These are phyloP conservation scores for Acanthochlamys bracteata DNA, from an alignment of 106 monocot genomes.

Conservation along the genomic window DNA sequence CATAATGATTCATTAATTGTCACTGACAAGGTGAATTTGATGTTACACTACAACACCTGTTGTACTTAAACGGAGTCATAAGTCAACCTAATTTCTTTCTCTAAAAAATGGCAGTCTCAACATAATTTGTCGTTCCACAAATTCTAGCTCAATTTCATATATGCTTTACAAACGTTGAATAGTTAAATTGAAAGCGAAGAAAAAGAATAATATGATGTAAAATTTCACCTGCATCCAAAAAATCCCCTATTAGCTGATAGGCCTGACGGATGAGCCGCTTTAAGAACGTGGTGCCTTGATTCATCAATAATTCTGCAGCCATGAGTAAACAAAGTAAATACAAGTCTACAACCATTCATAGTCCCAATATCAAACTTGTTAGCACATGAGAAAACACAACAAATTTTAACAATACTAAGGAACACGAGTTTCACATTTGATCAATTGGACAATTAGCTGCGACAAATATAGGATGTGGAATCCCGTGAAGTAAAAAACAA, in stretches of 20 bases:
- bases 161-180: not conserved
- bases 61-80: too few species aligned
- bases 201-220: not conserved
- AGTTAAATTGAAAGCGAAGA: not conserved
- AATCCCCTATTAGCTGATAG: constrained; percentile 93
- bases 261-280: constrained; percentile 94
- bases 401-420: too few species aligned
- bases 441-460: too few species aligned
- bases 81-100: not conserved
- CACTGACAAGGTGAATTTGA: too few species aligned
- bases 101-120: not conserved
- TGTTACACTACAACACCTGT: too few species aligned
- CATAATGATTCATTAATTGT: too few species aligned
- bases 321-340: not conserved
- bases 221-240: constrained; percentile 85
- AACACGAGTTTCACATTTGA: too few species aligned
- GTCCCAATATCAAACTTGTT: too few species aligned
- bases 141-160: not conserved
- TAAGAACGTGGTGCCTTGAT: constrained; percentile 71
- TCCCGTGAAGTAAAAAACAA: too few species aligned
- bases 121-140: not conserved
- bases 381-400: too few species aligned
- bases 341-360: not conserved
- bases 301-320: constrained; percentile 68
- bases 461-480: too few species aligned